Evolutionary conservation across 345 rosid genomes (phyloP).

Genomic region (Pugionium cornutum): DNA sequence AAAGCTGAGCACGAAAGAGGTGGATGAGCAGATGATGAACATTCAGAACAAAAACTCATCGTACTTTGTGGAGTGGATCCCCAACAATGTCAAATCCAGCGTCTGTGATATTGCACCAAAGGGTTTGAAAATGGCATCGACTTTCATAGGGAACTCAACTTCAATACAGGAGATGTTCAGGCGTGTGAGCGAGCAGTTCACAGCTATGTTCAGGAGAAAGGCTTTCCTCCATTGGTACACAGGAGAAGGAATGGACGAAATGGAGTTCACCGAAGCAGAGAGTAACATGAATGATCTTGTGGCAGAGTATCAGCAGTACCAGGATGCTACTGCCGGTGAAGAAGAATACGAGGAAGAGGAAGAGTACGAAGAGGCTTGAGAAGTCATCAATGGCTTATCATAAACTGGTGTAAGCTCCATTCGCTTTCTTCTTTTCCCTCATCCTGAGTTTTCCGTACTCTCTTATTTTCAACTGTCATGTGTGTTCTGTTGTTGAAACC

Average conservation of each 20-base stretch:
- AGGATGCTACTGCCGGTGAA: constrained; percentile 46
- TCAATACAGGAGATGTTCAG: constrained; percentile 49
- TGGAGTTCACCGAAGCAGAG: constrained; percentile 48
- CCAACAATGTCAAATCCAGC: constrained; percentile 46
- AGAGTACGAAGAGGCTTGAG: constrained; percentile 34
- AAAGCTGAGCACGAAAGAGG: constrained; percentile 46
- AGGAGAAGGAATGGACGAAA: constrained; percentile 49
- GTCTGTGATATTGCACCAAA: constrained; percentile 47
- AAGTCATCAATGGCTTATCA: constrained; percentile 6
- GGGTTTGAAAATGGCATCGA: constrained; percentile 45
- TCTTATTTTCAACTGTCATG: constrained; percentile 15
- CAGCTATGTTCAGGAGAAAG: constrained; percentile 51
- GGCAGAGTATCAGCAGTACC: constrained; percentile 50
- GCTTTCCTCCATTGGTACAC: constrained; percentile 53
- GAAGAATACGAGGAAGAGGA: constrained; percentile 47
- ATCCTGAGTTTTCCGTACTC: background rate
- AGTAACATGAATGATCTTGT: constrained; percentile 52
- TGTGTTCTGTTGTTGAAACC: constrained; percentile 33
- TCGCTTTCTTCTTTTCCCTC: constrained; percentile 18
- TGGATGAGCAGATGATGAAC: constrained; percentile 49
- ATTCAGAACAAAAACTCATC: constrained; percentile 48
- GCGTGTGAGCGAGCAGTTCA: constrained; percentile 48
- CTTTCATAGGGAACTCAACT: constrained; percentile 46
- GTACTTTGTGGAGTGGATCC: constrained; percentile 48
- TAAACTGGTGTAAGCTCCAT: constrained; percentile 37